A percentile compares a stretch with the other conserved stretches of the same genome.
Conservation (phyloP, 208 protist genomes). For the Trypanosoma grayi region DNA sequence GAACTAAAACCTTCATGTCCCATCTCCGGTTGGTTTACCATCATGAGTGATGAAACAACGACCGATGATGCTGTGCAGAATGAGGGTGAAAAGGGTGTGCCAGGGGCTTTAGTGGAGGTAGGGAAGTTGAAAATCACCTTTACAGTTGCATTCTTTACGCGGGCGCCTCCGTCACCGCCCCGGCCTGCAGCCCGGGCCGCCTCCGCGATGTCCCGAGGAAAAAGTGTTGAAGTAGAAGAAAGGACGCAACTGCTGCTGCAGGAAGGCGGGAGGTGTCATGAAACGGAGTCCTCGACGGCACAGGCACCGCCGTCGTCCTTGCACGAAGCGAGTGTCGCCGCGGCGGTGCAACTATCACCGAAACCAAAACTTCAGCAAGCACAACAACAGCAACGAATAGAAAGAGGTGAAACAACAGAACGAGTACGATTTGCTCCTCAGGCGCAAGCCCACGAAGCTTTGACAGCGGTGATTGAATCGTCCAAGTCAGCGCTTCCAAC, state of each 20-base stretch:
- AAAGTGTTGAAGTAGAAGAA: not conserved
- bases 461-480: not conserved
- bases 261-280: too few species aligned
- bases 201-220: not conserved
- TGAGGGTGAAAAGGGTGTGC: not conserved
- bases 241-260: not conserved
- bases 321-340: too few species aligned
- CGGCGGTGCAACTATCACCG: too few species aligned
- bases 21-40: constrained; percentile 70
- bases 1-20: constrained; percentile 33
- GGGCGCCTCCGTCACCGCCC: not conserved
- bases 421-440: too few species aligned
- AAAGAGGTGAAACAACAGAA: too few species aligned
- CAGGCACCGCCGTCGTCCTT: too few species aligned
- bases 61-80: not conserved
- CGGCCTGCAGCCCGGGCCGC: not conserved
- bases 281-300: too few species aligned
- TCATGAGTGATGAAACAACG: constrained; percentile 33
- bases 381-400: too few species aligned
- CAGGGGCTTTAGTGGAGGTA: constrained; percentile 11
- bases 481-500: not conserved
- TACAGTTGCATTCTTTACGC: constrained; percentile 42
- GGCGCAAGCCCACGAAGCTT: not conserved
- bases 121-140: constrained; percentile 27
- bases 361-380: too few species aligned